Base-by-base conservation (phyloP, 2,329 filamentous ascomycete species). In the Nothophoma quercina region DNA sequence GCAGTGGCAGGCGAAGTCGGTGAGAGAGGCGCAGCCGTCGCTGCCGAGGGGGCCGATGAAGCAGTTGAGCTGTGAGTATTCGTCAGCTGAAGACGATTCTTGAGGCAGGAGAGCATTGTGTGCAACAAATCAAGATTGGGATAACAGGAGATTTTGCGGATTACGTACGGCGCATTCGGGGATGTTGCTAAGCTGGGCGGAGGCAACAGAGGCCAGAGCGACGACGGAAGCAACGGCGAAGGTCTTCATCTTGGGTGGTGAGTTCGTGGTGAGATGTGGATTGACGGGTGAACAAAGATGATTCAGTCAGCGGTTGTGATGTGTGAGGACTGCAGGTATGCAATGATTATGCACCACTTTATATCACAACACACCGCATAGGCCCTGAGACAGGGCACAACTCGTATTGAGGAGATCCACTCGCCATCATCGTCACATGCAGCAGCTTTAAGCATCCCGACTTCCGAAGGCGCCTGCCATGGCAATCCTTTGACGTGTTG, bases 1-100 rank as follows among this genome's bases (percentile, higher is more conserved):
- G 71, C 79, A 81, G 69, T 65, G 63, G 52, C 63, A 65, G 28
- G 73, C 74, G 64, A 81, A 82, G 71, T 82, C 79, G 55, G 71
- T 75, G 26, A 81, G 62, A 12, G 49, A 13, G n/a, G 68, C 58
- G 73, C 80, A 82, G 53, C 79, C 79, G 59, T 81, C 78, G 23
- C 35, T 58, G 45, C 49, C 51, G 32, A 82, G 69, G 29, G 77
- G 72, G 12, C 43, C 55, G 48, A 80, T 32, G 66, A 82, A 79
- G 70, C 80, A 82, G 57, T 59, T 62, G 13, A 81, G 58, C 79
- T 81, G 53, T n/a, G n/a, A 1, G 29, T 48, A 57, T 67, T 67
- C 70, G 68, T 51, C 8, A 28, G 6, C 29, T 13, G 3, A 23
- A 16, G 15, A n/a, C n/a, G n/a, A n/a, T n/a, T n/a, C n/a, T n/a